Percentiles rank a stretch among this genome's conserved stretches.
These are phyloP conservation scores for Penicillium simplicissimum DNA, from an alignment of 495 filamentous ascomycete species.

Conservation along the genomic window DNA sequence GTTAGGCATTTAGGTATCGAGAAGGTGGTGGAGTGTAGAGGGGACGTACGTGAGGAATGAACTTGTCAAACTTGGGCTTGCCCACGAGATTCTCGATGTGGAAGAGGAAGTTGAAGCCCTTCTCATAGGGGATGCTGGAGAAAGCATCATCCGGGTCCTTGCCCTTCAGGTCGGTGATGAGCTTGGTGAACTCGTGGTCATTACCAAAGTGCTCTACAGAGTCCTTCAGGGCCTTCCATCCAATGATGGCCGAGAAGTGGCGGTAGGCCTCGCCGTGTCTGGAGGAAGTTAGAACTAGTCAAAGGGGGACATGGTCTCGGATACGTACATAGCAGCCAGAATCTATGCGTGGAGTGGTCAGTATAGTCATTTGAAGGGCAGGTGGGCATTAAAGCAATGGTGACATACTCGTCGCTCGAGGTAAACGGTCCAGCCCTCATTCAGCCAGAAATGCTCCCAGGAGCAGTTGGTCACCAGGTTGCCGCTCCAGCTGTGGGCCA, in stretches of 20 bases:
- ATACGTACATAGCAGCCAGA: conserved; percentile 34
- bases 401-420: conserved; percentile 71
- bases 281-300: conserved; percentile 6
- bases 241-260: conserved; percentile 89
- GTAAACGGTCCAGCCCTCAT: conserved; percentile 95
- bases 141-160: conserved; percentile 96
- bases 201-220: conserved; percentile 73
- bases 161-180: conserved; percentile 81
- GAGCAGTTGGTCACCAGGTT: conserved; percentile 87
- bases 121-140: conserved; percentile 74
- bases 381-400: not conserved
- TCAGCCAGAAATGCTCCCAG: conserved; percentile 98
- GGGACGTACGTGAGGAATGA: conserved; percentile 74
- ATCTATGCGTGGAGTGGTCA: conserved; percentile 27
- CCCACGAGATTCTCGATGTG: conserved; percentile 82
- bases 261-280: conserved; percentile 78
- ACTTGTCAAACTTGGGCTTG: conserved; percentile 84
- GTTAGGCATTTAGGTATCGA: conserved; percentile 12
- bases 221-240: conserved; percentile 63
- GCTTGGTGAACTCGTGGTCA: conserved; percentile 89
- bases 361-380: not conserved
- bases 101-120: conserved; percentile 79
- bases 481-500: conserved; percentile 89
- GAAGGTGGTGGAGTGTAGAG: not conserved
- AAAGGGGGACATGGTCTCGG: not conserved